These are phyloP conservation scores for Mortierella claussenii DNA, from an alignment of 192 early-diverging fungal species.

Conservation along the genomic window DNA sequence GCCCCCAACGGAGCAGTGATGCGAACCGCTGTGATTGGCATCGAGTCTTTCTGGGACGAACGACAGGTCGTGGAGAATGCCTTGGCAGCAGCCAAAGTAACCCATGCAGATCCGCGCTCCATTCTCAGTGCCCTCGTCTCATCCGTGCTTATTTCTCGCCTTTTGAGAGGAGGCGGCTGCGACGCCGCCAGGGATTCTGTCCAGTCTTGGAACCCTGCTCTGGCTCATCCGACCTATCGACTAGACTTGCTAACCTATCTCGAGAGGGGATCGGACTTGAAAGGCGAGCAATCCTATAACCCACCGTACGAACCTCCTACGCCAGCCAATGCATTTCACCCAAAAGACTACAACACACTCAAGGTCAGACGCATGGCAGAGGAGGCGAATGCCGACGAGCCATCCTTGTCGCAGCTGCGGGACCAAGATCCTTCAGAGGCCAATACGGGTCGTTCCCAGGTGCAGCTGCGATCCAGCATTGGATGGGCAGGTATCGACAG, in stretches of 20 bases:
- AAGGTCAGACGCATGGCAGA: too few relatives aligned
- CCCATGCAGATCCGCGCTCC: slow-evolving; percentile 57
- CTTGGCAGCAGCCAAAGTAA: slow-evolving; percentile 55
- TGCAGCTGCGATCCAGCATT: slow-evolving; percentile 9
- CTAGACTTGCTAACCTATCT: slow-evolving; percentile 26
- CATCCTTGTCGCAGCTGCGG: slow-evolving; percentile 1
- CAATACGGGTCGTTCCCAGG: slow-evolving; percentile 29
- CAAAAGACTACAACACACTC: slow-evolving; percentile 27
- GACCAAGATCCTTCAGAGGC: background rate
- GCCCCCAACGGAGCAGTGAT: slow-evolving; percentile 55
- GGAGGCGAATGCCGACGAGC: slow-evolving; percentile 1
- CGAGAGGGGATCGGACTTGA: slow-evolving; percentile 20
- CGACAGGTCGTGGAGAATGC: slow-evolving; percentile 48
- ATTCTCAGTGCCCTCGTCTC: slow-evolving; percentile 41
- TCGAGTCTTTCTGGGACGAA: slow-evolving; percentile 55
- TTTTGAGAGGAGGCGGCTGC: slow-evolving; percentile 35
- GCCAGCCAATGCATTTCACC: slow-evolving; percentile 5
- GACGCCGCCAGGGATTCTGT: background rate
- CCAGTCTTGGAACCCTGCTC: slow-evolving; percentile 15
- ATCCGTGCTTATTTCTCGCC: slow-evolving; percentile 49
- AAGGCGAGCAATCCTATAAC: slow-evolving; percentile 10
- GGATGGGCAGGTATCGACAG: slow-evolving; percentile 41
- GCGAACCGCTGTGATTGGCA: slow-evolving; percentile 49
- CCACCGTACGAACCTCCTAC: slow-evolving; percentile 21
- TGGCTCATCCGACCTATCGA: slow-evolving; percentile 3